A percentile compares a stretch with the other conserved stretches of the same genome.
Evolutionary conservation across 495 filamentous ascomycete genomes (phyloP).

Genomic region (Aspergillus homomorphus): DNA sequence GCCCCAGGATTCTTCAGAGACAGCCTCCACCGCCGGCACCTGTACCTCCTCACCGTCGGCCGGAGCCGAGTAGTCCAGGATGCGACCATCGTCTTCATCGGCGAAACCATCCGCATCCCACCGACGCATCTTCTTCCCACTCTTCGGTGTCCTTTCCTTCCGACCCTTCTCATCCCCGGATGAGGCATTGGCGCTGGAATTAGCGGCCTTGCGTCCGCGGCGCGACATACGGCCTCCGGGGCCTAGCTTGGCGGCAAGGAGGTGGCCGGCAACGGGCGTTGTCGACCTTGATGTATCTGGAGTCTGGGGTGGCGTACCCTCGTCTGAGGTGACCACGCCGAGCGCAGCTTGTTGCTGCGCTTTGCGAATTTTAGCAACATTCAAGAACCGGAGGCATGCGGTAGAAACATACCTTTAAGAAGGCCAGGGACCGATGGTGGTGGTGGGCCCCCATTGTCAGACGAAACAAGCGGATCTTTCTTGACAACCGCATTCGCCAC

Average conservation of each 20-base stretch:
- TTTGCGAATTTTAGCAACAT: slow-evolving; percentile 27
- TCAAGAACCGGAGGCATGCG: neutral
- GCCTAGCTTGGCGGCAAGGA: slow-evolving; percentile 68
- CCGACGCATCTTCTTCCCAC: slow-evolving; percentile 78
- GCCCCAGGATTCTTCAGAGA: slow-evolving; percentile 78
- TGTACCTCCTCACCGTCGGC: slow-evolving; percentile 48
- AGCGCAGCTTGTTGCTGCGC: slow-evolving; percentile 50
- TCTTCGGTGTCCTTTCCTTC: slow-evolving; percentile 56
- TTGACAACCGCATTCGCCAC: slow-evolving; percentile 31
- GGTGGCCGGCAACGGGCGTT: slow-evolving; percentile 62
- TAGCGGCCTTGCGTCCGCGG: slow-evolving; percentile 73
- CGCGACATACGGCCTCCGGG: slow-evolving; percentile 74
- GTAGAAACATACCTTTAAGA: slow-evolving; percentile 39
- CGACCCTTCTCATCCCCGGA: slow-evolving; percentile 76
- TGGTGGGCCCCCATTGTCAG: slow-evolving; percentile 50
- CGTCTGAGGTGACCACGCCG: slow-evolving; percentile 44
- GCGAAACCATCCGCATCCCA: slow-evolving; percentile 90
- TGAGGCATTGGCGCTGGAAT: slow-evolving; percentile 63
- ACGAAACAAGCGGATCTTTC: slow-evolving; percentile 45
- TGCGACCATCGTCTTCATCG: slow-evolving; percentile 76
- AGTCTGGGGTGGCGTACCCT: slow-evolving; percentile 61
- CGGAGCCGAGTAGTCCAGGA: slow-evolving; percentile 80
- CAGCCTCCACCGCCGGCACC: slow-evolving; percentile 63
- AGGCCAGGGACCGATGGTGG: slow-evolving; percentile 56
- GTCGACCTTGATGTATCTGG: slow-evolving; percentile 76